Evolutionary conservation across 2,329 filamentous ascomycete species (phyloP), one percentile per base, ranked within the genome.

Genomic region (Aspergillus proliferans): DNA sequence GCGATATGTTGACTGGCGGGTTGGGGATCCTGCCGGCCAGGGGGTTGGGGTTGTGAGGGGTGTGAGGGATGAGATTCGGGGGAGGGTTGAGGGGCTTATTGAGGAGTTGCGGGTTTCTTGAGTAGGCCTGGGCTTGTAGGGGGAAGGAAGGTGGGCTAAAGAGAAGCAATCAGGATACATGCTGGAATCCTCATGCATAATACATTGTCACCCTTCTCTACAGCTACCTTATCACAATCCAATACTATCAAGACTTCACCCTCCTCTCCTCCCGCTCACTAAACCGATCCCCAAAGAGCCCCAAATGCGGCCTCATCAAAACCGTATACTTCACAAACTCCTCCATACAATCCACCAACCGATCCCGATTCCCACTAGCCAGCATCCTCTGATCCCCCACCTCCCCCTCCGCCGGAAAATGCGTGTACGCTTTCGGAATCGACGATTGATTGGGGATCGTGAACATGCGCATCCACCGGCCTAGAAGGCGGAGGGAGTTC

Each of bases 381-480:
- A 79, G 71, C 22, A 85, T 67, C 30, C 80, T 66, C 43, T 74
- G 76, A 21, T 76, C 73, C 3, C 64, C 74, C 3, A 70, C 65
- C 8, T 66, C 65, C 46, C 62, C 72, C 24, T 75, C 74, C n/a
- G 73, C 68, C 3, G 78, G 80, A 44, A 85, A 85, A 42, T 82
- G 79, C 4, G 75, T 85, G 52, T 82, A 86, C 0, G 82, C 84
- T 61, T 72, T 78, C 0, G 83, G 83, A 2, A 86, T 73, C 0
- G 78, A 83, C 21, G 76, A 80, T 62, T 86, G 83, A 59, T 86
- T 86, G 0, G 82, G 80, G 22, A 85, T 84, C 1, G 76, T 71
- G 54, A 84, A 85, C 81, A 85, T 85, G 38, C 82, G 76, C 82
- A 85, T 85, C 83, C 83, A 86, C 0, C 83, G 75, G 0, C 83